Evolutionary conservation across 495 filamentous ascomycete species (phyloP).

Genomic region (Lophiostoma macrostomum): DNA sequence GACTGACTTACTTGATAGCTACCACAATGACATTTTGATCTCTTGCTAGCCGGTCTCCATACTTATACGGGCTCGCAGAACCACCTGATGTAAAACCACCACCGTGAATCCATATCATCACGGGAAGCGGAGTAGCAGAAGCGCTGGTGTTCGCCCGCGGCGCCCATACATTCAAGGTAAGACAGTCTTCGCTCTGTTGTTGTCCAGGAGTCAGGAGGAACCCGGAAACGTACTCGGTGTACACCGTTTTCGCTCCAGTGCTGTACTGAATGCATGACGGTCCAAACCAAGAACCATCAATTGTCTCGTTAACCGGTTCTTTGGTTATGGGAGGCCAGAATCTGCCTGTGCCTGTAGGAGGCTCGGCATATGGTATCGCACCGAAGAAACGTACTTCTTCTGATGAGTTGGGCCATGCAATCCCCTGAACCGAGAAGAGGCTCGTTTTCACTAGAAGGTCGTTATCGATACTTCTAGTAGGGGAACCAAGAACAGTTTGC

Average conservation of each 20-base stretch:
- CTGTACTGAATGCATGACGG: background rate
- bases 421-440: background rate
- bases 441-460: background rate
- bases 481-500: too few relatives aligned
- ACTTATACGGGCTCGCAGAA: background rate
- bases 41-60: background rate
- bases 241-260: background rate
- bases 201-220: background rate
- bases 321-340: background rate
- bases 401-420: background rate
- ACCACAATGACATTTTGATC: background rate
- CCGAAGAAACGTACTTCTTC: background rate
- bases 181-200: background rate
- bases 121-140: background rate
- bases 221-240: background rate
- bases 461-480: too few relatives aligned
- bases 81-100: background rate
- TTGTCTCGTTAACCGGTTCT: background rate
- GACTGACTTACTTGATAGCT: background rate
- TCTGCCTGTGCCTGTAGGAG: background rate
- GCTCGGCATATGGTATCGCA: background rate
- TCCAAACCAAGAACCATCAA: conserved; percentile 1
- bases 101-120: conserved; percentile 1
- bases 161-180: background rate
- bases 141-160: background rate